Conservation (phyloP, 2,329 filamentous ascomycete genomes). For the Xylariaceae sp. region DNA sequence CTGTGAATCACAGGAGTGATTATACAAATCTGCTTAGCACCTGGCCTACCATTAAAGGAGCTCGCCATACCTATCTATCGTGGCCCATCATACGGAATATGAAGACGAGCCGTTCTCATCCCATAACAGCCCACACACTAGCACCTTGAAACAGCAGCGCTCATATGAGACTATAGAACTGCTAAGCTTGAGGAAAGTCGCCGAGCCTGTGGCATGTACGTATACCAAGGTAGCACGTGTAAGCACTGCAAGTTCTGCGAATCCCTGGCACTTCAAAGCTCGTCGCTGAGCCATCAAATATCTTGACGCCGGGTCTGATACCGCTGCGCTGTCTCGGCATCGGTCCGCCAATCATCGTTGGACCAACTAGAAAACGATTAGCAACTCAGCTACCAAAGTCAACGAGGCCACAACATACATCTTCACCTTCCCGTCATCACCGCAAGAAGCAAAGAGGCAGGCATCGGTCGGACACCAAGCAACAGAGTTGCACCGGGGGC, state of each 20-base stretch:
- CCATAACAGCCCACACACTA: neutral
- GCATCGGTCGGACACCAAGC: slow-evolving; percentile 83
- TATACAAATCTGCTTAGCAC: slow-evolving; percentile 16
- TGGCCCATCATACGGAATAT: neutral
- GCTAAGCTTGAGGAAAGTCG: neutral
- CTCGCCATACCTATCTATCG: slow-evolving; percentile 2
- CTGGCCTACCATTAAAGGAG: slow-evolving; percentile 7
- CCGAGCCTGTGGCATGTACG: neutral
- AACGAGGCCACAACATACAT: slow-evolving; percentile 57
- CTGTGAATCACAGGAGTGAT: slow-evolving; percentile 3
- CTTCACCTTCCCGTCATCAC: slow-evolving; percentile 78
- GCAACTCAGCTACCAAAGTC: slow-evolving; percentile 1
- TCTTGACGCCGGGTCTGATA: slow-evolving; percentile 20
- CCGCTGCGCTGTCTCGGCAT: slow-evolving; percentile 5
- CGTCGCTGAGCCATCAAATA: slow-evolving; percentile 13
- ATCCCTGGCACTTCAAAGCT: neutral
- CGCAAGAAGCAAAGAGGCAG: slow-evolving; percentile 81
- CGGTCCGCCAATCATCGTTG: slow-evolving; percentile 32
- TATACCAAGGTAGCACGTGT: neutral
- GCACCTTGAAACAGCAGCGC: slow-evolving; percentile 3
- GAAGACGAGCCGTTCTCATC: neutral
- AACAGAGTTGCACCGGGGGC: slow-evolving; percentile 75
- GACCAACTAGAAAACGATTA: slow-evolving; percentile 34
- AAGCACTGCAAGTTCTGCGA: neutral
- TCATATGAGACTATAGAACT: neutral